Evolutionary conservation across 2,329 filamentous ascomycete genomes (phyloP).

Genomic region (Thermomyces lanuginosus): DNA sequence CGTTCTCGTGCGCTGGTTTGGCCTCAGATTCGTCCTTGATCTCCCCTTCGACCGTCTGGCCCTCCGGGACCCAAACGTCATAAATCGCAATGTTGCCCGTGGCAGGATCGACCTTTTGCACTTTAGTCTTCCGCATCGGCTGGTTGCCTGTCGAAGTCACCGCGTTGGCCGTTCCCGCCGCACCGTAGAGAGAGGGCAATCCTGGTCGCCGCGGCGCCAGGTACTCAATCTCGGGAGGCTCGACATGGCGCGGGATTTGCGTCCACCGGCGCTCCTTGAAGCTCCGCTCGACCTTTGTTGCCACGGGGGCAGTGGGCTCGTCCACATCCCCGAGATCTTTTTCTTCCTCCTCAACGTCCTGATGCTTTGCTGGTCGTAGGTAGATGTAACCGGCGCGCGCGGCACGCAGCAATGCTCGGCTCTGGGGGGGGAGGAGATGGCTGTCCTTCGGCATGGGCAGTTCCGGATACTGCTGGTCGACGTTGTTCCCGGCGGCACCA

Average conservation of each 20-base stretch:
- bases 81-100: constrained; percentile 68
- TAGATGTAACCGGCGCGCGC: constrained; percentile 62
- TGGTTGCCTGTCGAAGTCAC: constrained; percentile 13
- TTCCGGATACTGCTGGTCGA: constrained; percentile 41
- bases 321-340: constrained; percentile 21
- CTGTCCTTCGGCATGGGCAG: constrained; percentile 79
- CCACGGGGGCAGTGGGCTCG: constrained; percentile 12
- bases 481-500: constrained; percentile 7
- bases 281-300: constrained; percentile 27
- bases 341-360: constrained; percentile 18
- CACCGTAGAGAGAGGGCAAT: constrained; percentile 36
- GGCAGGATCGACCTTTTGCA: constrained; percentile 58
- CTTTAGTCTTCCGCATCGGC: constrained; percentile 62
- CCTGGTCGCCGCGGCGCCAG: constrained; percentile 46
- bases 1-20: constrained; percentile 26
- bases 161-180: constrained; percentile 15
- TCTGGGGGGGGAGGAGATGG: constrained; percentile 58
- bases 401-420: constrained; percentile 65
- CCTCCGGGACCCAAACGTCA: constrained; percentile 65
- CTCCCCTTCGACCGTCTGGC: constrained; percentile 66
- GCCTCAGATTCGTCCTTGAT: constrained; percentile 44
- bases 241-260: constrained; percentile 39
- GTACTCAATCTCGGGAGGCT: constrained; percentile 44
- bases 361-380: constrained; percentile 41
- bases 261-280: constrained; percentile 44